phyloP scores from a whole-genome alignment of 257 asterid species.

The Oldenlandia corymbosa region DNA sequence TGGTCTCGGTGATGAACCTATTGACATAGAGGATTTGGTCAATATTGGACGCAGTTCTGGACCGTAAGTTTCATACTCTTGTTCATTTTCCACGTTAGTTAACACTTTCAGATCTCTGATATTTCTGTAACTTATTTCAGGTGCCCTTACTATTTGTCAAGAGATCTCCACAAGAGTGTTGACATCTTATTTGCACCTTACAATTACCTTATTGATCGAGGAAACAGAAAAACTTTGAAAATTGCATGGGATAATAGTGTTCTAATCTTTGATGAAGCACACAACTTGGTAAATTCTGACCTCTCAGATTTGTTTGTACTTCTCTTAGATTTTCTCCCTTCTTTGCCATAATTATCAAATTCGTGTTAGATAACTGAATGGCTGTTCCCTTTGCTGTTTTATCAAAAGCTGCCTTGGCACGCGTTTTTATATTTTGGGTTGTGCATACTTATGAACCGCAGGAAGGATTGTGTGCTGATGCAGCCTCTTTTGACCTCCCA shows the following conservation, averaged over 20 bases:
- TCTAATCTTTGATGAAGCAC: conserved; percentile 98
- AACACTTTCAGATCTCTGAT: conserved; percentile 24
- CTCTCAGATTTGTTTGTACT: conserved; percentile 20
- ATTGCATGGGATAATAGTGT: conserved; percentile 72
- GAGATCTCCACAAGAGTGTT: conserved; percentile 81
- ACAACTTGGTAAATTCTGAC: conserved; percentile 66
- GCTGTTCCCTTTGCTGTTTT: conserved; percentile 3
- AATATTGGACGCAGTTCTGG: conserved; percentile 87
- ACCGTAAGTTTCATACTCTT: conserved; percentile 54
- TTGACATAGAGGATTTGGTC: conserved; percentile 95
- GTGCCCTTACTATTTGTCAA: conserved; percentile 92
- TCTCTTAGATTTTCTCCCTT: conserved; percentile 12
- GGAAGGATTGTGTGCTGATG: conserved; percentile 97
- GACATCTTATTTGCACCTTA: conserved; percentile 97
- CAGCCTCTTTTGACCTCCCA: conserved; percentile 95
- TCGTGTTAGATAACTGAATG: conserved; percentile 12
- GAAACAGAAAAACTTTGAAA: conserved; percentile 57
- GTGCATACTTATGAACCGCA: conserved; percentile 30
- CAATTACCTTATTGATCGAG: conserved; percentile 93
- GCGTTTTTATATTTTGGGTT: conserved; percentile 13
- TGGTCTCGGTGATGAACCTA: conserved; percentile 79
- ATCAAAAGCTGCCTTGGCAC: conserved; percentile 11
- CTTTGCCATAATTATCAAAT: conserved; percentile 11
- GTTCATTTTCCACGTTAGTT: conserved; percentile 1
- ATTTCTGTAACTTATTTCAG: conserved; percentile 33